phyloP scores from a whole-genome alignment of 2,329 filamentous ascomycete genomes.

The Arthrobotrys entomopaga region DNA sequence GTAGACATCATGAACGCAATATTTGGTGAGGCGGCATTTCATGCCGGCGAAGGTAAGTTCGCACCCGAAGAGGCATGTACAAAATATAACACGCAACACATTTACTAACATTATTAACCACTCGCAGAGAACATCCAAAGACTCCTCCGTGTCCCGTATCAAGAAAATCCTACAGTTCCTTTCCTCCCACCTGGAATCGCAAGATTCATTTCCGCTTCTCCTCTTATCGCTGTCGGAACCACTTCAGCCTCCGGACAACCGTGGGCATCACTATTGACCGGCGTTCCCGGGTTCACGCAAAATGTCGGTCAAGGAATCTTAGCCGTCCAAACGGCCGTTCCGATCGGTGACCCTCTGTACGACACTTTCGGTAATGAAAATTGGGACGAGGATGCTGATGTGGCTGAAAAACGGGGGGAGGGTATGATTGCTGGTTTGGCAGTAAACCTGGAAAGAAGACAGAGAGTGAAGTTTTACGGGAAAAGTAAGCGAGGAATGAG shows the following conservation, averaged over 20 bases:
- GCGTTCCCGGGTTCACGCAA: conserved; percentile 73
- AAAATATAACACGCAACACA: conserved; percentile 28
- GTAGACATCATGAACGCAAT: conserved; percentile 17
- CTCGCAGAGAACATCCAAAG: conserved; percentile 67
- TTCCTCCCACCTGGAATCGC: conserved; percentile 72
- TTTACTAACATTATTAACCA: conserved; percentile 7
- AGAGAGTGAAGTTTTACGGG: conserved; percentile 78
- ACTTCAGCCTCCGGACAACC: conserved; percentile 73
- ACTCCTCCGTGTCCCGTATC: conserved; percentile 69
- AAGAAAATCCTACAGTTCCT: conserved; percentile 74
- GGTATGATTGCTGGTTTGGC: conserved; percentile 72
- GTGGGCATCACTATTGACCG: conserved; percentile 84
- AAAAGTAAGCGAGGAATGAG: conserved; percentile 71
- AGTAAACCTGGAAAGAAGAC: conserved; percentile 73
- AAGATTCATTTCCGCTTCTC: conserved; percentile 70
- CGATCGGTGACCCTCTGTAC: conserved; percentile 76
- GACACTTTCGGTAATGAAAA: conserved; percentile 68
- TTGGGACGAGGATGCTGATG: conserved; percentile 63
- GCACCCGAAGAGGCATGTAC: not conserved
- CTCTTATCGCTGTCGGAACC: conserved; percentile 78
- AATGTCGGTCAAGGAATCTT: conserved; percentile 72
- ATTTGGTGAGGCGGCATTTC: conserved; percentile 20
- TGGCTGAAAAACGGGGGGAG: conserved; percentile 60
- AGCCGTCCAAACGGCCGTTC: conserved; percentile 72
- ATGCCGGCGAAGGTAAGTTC: conserved; percentile 37